These are phyloP conservation scores for Mycena latifolia DNA, from an alignment of 768 basidiomycete genomes.

Conservation along the genomic window DNA sequence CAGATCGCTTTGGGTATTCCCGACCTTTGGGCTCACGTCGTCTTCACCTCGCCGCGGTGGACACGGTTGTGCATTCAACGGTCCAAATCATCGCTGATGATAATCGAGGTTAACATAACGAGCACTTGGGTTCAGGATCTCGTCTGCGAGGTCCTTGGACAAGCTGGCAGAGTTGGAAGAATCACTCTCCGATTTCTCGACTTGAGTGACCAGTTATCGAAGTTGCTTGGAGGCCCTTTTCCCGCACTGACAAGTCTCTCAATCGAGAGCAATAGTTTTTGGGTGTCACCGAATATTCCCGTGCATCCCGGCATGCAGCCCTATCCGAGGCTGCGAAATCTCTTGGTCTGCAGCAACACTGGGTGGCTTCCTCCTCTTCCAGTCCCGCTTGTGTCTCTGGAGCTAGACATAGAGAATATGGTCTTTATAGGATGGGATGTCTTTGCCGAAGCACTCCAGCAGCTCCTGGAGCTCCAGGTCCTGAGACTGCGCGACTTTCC, in stretches of 20 bases:
- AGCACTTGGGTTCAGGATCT: not conserved
- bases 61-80: constrained; percentile 19
- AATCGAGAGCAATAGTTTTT: not conserved
- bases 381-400: constrained; percentile 14
- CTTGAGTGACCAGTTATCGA: not conserved
- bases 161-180: constrained; percentile 8
- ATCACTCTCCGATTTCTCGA: constrained; percentile 7
- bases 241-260: constrained; percentile 15
- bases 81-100: constrained; percentile 20
- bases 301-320: not conserved
- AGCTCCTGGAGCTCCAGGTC: constrained; percentile 10
- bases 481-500: constrained; percentile 17
- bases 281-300: not conserved
- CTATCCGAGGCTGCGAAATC: constrained; percentile 23
- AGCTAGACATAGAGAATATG: not conserved
- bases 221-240: constrained; percentile 14
- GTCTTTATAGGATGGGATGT: constrained; percentile 1
- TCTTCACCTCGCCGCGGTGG: constrained; percentile 18
- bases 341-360: not conserved
- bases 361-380: constrained; percentile 7
- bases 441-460: constrained; percentile 14
- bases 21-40: constrained; percentile 23
- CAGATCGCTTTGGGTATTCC: constrained; percentile 18
- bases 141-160: constrained; percentile 3
- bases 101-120: constrained; percentile 13